Evolutionary conservation across 345 rosid species (phyloP).

Genomic region (Combretum micranthum): DNA sequence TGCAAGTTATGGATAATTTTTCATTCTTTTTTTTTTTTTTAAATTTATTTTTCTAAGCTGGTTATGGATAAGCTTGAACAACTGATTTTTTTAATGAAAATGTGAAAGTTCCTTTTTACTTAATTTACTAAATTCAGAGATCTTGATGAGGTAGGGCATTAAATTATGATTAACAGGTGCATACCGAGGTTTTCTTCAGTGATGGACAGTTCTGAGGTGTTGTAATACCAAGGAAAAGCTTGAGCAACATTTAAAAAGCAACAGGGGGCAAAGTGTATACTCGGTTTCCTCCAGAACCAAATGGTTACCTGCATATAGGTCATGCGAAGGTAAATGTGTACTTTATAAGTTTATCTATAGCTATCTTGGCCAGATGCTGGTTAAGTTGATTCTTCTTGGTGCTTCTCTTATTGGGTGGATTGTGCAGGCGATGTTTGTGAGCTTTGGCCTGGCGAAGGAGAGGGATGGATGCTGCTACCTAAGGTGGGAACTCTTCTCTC

Average conservation of each 20-base stretch:
- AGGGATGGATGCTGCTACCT: conserved; percentile 84
- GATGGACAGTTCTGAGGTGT: conserved; percentile 65
- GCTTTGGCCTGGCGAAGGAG: conserved; percentile 95
- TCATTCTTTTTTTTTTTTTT: too few relatives aligned
- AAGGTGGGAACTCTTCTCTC: conserved; percentile 37
- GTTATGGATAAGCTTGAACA: neutral
- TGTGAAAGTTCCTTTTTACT: too few relatives aligned
- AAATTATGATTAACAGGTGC: conserved; percentile 42
- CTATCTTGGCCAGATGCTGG: too few relatives aligned
- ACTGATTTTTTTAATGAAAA: neutral
- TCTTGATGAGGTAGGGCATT: neutral
- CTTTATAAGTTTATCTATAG: neutral
- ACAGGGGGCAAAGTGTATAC: conserved; percentile 77
- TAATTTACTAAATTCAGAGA: too few relatives aligned
- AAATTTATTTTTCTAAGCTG: too few relatives aligned
- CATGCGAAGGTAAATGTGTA: conserved; percentile 78
- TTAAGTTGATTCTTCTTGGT: neutral
- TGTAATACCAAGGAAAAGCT: conserved; percentile 76
- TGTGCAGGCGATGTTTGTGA: conserved; percentile 89
- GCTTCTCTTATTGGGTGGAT: conserved; percentile 4
- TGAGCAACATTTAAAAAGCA: conserved; percentile 65
- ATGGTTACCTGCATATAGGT: conserved; percentile 97
- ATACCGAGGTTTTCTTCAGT: conserved; percentile 81
- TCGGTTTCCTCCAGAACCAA: conserved; percentile 96
- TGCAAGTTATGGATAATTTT: too few relatives aligned